Evolutionary conservation across 106 monocot genomes (phyloP), one percentile per base, ranked within the genome.

Genomic region (Apostasia shenzhenica): DNA sequence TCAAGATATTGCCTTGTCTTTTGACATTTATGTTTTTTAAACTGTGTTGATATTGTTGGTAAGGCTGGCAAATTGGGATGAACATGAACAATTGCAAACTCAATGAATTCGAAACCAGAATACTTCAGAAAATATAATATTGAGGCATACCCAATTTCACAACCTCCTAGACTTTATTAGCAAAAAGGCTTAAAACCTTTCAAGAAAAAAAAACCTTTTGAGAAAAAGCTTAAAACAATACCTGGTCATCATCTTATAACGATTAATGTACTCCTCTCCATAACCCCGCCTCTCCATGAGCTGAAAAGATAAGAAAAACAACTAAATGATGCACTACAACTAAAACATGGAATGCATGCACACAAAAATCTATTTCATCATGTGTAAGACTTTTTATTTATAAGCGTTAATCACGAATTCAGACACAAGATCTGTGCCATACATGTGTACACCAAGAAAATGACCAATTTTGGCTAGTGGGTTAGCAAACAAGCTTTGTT

Each of bases 181-280:
- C 65, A 65, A 48, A 65, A 48, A 62, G 0, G 26, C 48, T 49
- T 49, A 14, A 37, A 66, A 54, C 26, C 26, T 26, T 26, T 26
- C 26, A 54, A 54, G 53, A 7, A 54, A 54, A 54, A 11, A 54
- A 54, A 11, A 11, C 53, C 53, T 54, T 7, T 7, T 5, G 52
- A 38, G 1, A 37, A 52, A 67, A 67, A 1, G 11, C 53, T 54
- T 7, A 54, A 54, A n/a, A 37, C 48, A 66, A 67, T 53, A 99
- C 99, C 81, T 87, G 52, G 99, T 99, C 99, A 99, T 99, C 99
- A 99, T 99, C 67, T 90, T 93, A 82, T 99, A 99, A 1, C 93
- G 93, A 59, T 79, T 92, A 55, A 99, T 99, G 67, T 99, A 99
- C 68, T 99, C 99, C 67, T 99, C 83, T 64, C 99, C 93, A 76